phyloP scores from a whole-genome alignment of 2,329 filamentous ascomycete genomes.

The Paramyrothecium roridum region DNA sequence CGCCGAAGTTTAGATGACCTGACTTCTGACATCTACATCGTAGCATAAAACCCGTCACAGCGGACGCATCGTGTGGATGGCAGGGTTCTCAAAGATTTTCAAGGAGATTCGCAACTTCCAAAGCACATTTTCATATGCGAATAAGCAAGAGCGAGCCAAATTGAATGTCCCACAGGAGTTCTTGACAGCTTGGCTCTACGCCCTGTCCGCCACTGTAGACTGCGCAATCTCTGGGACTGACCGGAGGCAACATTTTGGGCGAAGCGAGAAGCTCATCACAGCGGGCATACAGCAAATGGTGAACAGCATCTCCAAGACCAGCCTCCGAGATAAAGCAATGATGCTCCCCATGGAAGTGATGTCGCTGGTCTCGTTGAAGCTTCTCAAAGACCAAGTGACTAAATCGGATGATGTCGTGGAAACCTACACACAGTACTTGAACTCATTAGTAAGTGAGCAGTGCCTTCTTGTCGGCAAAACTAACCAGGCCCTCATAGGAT shows the following conservation, averaged over 20 bases:
- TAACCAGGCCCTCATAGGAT: conserved; percentile 25
- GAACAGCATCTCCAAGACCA: conserved; percentile 22
- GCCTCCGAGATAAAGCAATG: conserved; percentile 30
- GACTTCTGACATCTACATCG: background rate
- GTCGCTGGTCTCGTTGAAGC: conserved; percentile 32
- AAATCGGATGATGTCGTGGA: conserved; percentile 34
- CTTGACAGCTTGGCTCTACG: conserved; percentile 37
- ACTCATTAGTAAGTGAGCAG: conserved; percentile 30
- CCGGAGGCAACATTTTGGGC: conserved; percentile 25
- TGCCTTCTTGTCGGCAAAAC: background rate
- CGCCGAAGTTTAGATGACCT: background rate
- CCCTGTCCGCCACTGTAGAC: conserved; percentile 33
- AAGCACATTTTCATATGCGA: conserved; percentile 21
- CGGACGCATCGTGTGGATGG: background rate
- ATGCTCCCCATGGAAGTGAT: conserved; percentile 40
- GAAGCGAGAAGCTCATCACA: conserved; percentile 25
- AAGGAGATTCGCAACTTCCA: conserved; percentile 23
- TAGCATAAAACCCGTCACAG: background rate
- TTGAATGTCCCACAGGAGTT: conserved; percentile 32
- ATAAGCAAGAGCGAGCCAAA: conserved; percentile 19
- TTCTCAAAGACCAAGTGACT: conserved; percentile 35
- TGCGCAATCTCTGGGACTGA: conserved; percentile 11
- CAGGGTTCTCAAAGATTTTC: too few species aligned
- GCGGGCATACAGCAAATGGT: conserved; percentile 34
- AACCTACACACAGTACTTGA: conserved; percentile 39